A percentile compares a stretch with the other conserved stretches of the same genome.
Conservation (phyloP, 257 asterid genomes). For the Anisodus tanguticus region DNA sequence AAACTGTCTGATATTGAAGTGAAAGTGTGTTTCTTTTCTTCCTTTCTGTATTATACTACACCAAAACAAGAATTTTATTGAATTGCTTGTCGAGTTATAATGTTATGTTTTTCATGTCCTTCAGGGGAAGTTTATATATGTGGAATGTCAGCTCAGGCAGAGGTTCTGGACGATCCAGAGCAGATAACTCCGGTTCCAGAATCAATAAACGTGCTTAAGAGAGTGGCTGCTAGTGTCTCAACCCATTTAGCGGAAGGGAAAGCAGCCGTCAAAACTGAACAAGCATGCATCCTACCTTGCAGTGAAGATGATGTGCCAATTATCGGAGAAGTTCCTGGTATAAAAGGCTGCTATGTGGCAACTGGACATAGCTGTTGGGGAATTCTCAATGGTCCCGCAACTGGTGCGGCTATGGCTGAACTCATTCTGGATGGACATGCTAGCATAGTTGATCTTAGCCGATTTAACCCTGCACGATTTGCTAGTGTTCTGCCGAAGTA, state of each 20-base stretch:
- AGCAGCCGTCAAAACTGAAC: constrained; percentile 77
- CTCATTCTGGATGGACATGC: constrained; percentile 68
- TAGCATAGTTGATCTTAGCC: constrained; percentile 60
- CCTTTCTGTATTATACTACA: background rate
- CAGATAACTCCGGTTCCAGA: constrained; percentile 64
- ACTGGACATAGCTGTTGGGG: constrained; percentile 99
- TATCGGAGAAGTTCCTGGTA: constrained; percentile 79
- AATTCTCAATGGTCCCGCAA: constrained; percentile 90
- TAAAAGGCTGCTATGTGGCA: constrained; percentile 77
- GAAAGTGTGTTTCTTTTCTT: background rate
- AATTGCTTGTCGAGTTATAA: background rate
- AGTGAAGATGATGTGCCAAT: constrained; percentile 75
- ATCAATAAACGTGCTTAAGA: constrained; percentile 64
- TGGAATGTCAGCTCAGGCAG: constrained; percentile 85
- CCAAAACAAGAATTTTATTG: background rate
- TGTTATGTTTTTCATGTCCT: background rate
- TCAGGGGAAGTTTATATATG: constrained; percentile 95
- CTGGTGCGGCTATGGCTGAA: constrained; percentile 84
- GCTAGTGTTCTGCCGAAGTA: constrained; percentile 31
- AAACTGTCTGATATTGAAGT: background rate
- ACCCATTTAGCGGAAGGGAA: constrained; percentile 72
- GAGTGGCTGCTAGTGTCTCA: constrained; percentile 72
- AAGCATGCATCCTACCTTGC: constrained; percentile 88
- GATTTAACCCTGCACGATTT: constrained; percentile 68
- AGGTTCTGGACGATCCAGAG: constrained; percentile 88